phyloP scores from a whole-genome alignment of 2,329 filamentous ascomycete species.

The Zasmidium citrigriseum region DNA sequence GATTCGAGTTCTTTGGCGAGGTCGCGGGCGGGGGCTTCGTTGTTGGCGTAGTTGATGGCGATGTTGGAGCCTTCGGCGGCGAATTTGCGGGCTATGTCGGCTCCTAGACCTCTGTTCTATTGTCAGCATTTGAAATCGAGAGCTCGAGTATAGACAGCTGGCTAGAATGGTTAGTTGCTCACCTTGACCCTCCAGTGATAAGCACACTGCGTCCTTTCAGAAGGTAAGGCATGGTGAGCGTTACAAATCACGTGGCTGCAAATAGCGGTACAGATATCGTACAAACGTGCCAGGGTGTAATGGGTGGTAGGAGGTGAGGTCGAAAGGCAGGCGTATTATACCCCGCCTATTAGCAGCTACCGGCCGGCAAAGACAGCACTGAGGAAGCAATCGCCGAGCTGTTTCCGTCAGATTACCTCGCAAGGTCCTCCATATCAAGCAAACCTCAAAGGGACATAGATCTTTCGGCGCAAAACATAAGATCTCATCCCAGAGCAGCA shows the following conservation, averaged over 20 bases:
- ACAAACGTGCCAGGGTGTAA: neutral
- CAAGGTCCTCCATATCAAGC: no score
- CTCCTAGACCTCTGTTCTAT: constrained; percentile 67
- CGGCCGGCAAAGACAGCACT: neutral
- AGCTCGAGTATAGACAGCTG: neutral
- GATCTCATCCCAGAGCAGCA: no score
- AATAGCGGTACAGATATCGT: neutral
- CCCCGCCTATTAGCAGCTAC: constrained; percentile 6
- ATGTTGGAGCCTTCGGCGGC: constrained; percentile 68
- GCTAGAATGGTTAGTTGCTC: constrained; percentile 22
- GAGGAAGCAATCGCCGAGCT: no score
- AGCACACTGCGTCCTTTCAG: constrained; percentile 64
- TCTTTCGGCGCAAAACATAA: no score
- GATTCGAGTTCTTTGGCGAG: constrained; percentile 58
- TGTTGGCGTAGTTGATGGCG: constrained; percentile 71
- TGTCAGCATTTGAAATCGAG: constrained; percentile 10
- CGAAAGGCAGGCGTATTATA: neutral
- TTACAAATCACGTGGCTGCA: neutral
- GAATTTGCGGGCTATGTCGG: constrained; percentile 66
- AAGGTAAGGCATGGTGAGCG: constrained; percentile 59
- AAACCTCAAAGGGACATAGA: no score
- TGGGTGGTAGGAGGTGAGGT: constrained; percentile 1
- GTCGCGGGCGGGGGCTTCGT: constrained; percentile 59
- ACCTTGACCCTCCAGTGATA: constrained; percentile 66
- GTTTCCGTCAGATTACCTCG: no score